Evolutionary conservation across 2,329 filamentous ascomycete species (phyloP), one percentile per base, ranked within the genome.

Genomic region (Penicillium sp.): DNA sequence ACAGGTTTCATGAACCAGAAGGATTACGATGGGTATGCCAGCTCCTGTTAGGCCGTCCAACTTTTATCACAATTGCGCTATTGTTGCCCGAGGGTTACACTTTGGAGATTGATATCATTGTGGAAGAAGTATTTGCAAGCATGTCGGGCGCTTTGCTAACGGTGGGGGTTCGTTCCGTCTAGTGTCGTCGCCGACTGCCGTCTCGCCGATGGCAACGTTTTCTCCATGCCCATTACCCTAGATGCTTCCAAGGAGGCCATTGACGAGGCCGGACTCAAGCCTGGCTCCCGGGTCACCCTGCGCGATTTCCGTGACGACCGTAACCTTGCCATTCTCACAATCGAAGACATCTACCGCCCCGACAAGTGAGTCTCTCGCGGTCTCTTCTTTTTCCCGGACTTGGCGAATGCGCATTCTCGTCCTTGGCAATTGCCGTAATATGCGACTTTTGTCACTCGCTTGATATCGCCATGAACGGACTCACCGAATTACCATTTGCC

Each of bases 281-380:
- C 91, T 29, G 93, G 93, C 58, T 86, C 90, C 61, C 89, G 93
- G 71, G 84, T 98, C 75, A 92, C 93, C 46, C 90, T 99, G 67
- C 91, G 94, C 72, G 95, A 99, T 78, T 93, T 96, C 83, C 90
- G 95, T 77, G 95, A 99, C 79, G 95, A 99, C 83, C 89, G 91
- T 74, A 96, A 97, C 81, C 84, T 99, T 69, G 95, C 93, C 72
- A 99, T 99, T 77, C 84, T 99, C 75, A 98, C 92, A 51, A 88
- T 99, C 62, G 93, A 97, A 64, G 95, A 99, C 79, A 85, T 99
- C 73, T 99, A 99, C 87, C 88, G 85, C 78, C 94, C 95, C 62
- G 90, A 99, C 86, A 98, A 97, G 92, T 93, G 85, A 76, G 89
- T 76, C 26, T 19, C 30, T 17, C 49, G 54, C 23, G 52, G 17